These are phyloP conservation scores for Paramecium caudatum DNA, from an alignment of 73 alveolate species.

Conservation along the genomic window DNA sequence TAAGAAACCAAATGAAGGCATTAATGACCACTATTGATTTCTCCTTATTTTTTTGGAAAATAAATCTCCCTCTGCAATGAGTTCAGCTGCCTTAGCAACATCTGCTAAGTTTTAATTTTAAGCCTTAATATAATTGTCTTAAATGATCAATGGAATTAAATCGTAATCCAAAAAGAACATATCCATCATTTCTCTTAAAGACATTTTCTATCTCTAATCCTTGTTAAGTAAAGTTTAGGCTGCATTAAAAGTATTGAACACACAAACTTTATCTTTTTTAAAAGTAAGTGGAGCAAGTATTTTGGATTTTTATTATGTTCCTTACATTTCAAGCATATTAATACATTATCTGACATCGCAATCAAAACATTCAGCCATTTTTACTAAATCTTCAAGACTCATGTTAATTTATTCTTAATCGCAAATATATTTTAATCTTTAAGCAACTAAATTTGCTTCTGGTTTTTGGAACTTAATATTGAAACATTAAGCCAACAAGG, in stretches of 20 bases:
- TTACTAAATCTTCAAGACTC: conserved; percentile 78
- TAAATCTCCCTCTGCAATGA: conserved; percentile 93
- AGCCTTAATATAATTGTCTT: conserved; percentile 89
- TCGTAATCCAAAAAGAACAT: conserved; percentile 94
- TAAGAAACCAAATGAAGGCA: conserved; percentile 91
- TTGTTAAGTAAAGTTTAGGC: conserved; percentile 83
- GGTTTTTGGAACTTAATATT: conserved; percentile 95
- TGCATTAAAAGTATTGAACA: conserved; percentile 88
- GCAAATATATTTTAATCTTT: conserved; percentile 84
- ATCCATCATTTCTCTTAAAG: conserved; percentile 86
- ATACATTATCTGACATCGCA: conserved; percentile 91
- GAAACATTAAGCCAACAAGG: conserved; percentile 90
- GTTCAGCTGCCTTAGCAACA: conserved; percentile 90
- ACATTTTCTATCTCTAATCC: conserved; percentile 78
- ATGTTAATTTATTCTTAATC: conserved; percentile 82
- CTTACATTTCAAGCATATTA: conserved; percentile 77
- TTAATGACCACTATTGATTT: conserved; percentile 92
- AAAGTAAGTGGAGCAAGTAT: background rate
- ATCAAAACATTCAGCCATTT: conserved; percentile 87
- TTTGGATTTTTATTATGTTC: background rate
- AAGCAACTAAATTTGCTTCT: conserved; percentile 77
- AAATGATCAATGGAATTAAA: conserved; percentile 90
- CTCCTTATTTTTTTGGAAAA: conserved; percentile 82
- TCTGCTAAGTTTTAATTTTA: conserved; percentile 71
- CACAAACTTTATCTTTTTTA: conserved; percentile 84